Evolutionary conservation across 257 asterid species (phyloP), one percentile per base, ranked within the genome.

Genomic region (Salvia rosmarinus): DNA sequence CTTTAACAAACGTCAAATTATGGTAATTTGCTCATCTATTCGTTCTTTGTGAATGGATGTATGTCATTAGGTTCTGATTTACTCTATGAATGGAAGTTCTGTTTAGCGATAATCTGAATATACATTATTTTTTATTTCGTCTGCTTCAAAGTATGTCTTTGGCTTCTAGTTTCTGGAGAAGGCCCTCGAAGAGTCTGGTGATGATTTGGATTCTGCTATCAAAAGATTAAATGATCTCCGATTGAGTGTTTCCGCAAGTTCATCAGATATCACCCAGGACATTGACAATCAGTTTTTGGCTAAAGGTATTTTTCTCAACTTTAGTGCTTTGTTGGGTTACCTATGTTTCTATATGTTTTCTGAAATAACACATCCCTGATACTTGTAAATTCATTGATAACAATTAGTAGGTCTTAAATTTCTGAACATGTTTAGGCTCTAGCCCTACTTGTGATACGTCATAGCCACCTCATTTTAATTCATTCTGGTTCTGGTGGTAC

Each of bases 191-290:
- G 96, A 81, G 76, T 84, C 86, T 57, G 82, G 86, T 35, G 82
- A 78, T 73, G 95, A 94, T 82, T 66, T 94, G 84, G 96, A 94
- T 84, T 84, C 89, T 60, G 89, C 98, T 30, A 91, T 94, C 74
- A 87, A 79, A 81, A 82, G 90, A 75, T 75, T 94, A 68, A 85
- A 91, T 42, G 91, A 91, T 71, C 98, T 94, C 71, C 83, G 91
- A 13, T 82, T 94, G 88, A 85, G 87, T 74, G 79, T 90, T 70
- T 82, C 78, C 4, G 64, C 76, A 52, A 81, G 82, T 79, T 71
- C 85, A 70, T 75, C 90, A 72, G 82, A 72, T 73, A 71, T 46
- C 58, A 59, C 81, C 64, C 87, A 76, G 71, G 88, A 76, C 66
- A 66, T 58, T 50, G 77, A 70, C 23, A 23, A 10, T 3, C 86